phyloP scores from a whole-genome alignment of 2,329 filamentous ascomycete genomes.

The Pseudocercospora crystallina region DNA sequence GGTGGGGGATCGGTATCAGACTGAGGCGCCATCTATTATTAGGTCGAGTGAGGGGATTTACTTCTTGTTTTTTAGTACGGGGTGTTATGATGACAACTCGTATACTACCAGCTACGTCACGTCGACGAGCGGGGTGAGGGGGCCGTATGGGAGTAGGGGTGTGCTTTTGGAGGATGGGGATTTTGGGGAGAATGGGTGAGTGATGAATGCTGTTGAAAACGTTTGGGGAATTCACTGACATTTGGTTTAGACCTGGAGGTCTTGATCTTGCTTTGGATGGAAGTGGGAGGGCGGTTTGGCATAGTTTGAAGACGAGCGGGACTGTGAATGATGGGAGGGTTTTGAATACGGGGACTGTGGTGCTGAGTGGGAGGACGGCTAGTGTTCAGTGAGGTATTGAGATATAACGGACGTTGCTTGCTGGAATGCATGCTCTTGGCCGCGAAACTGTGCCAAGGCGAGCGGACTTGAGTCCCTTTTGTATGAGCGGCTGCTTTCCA shows the following conservation, averaged over 20 bases:
- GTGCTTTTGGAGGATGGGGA: constrained; percentile 25
- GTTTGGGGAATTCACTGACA: too few relatives aligned
- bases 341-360: too few relatives aligned
- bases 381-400: too few relatives aligned
- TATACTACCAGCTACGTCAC: constrained; percentile 28
- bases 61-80: constrained; percentile 28
- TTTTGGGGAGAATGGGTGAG: constrained; percentile 5
- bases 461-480: too few relatives aligned
- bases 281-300: constrained; percentile 20
- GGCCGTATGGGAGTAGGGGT: constrained; percentile 25
- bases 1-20: constrained; percentile 21
- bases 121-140: constrained; percentile 14
- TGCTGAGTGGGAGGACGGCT: too few relatives aligned
- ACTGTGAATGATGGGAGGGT: too few relatives aligned
- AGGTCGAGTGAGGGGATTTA: constrained; percentile 20
- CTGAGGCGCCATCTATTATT: constrained; percentile 25
- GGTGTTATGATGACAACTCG: constrained; percentile 23
- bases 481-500: too few relatives aligned
- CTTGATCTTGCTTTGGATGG: constrained; percentile 18
- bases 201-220: too few relatives aligned
- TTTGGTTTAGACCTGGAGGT: constrained; percentile 22
- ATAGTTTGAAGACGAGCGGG: constrained; percentile 10
- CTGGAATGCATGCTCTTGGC: too few relatives aligned
- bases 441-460: too few relatives aligned
- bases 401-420: too few relatives aligned